Evolutionary conservation across 2,329 filamentous ascomycete genomes (phyloP).

Genomic region (Elsinoe ampelina): DNA sequence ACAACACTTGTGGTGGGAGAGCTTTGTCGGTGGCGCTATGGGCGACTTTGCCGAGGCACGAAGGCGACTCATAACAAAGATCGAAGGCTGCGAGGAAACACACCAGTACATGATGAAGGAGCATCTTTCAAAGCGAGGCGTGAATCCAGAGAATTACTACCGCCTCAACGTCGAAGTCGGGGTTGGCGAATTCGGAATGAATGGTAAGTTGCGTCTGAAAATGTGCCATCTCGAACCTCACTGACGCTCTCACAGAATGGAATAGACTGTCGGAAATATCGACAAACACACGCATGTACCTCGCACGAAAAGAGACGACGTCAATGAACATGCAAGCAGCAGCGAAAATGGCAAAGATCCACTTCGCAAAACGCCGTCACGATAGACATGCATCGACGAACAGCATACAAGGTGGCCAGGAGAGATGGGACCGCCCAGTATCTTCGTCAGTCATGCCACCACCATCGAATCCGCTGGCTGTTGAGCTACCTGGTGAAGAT

Average conservation of each 20-base stretch:
- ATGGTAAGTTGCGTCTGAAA: constrained; percentile 86
- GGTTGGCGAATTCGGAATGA: constrained; percentile 96
- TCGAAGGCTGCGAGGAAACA: constrained; percentile 87
- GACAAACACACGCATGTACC: constrained; percentile 78
- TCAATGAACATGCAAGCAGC: constrained; percentile 67
- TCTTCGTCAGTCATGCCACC: constrained; percentile 30
- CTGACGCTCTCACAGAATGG: constrained; percentile 53
- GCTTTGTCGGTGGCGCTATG: constrained; percentile 60
- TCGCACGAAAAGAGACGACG: constrained; percentile 64
- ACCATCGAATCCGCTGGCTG: constrained; percentile 40
- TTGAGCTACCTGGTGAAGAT: constrained; percentile 52
- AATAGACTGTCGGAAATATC: constrained; percentile 87
- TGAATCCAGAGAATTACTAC: constrained; percentile 86
- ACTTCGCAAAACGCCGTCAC: constrained; percentile 62
- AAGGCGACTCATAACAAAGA: constrained; percentile 73
- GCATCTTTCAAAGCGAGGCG: constrained; percentile 59
- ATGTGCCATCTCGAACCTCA: constrained; percentile 84
- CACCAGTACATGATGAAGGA: constrained; percentile 64
- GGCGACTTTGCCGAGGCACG: constrained; percentile 89
- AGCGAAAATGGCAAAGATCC: constrained; percentile 72
- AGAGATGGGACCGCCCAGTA: constrained; percentile 23
- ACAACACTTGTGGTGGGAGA: constrained; percentile 81
- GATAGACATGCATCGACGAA: constrained; percentile 39
- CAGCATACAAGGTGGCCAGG: constrained; percentile 20
- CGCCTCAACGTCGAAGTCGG: constrained; percentile 84